Evolutionary conservation across 495 filamentous ascomycete genomes (phyloP), one percentile per base, ranked within the genome.

Genomic region (Podospora comata): DNA sequence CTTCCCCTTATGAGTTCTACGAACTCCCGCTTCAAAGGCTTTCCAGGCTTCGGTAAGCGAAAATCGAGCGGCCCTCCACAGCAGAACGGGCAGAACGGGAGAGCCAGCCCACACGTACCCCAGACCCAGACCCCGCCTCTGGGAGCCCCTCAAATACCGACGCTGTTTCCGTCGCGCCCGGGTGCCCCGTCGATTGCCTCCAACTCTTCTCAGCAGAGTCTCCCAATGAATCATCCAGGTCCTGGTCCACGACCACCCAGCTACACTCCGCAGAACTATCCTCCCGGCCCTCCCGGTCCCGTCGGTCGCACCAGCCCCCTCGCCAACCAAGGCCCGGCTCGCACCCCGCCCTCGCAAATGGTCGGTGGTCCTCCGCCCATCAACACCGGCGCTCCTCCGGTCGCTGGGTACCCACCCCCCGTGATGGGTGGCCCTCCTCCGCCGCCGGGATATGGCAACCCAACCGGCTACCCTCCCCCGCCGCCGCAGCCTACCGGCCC

Each of bases 311-410:
- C 78, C 72, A 84, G 79, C 68, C 83, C 81, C 64, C 72, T 81
- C 75, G 80, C 73, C 15, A 81, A 81, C 65, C 85, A 79, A 73
- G 79, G 78, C 65, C 82, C 75, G 62, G 68, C 78, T 56, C 81
- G 82, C 59, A 84, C 84, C 68, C 83, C 85, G 66, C 84, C 84
- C 28, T 82, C 87, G 59, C 86, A 89, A 76, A 85, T 90, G 78
- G 81, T 85, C 71, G 89, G 89, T 72, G 89, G 90, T 65, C 89
- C 89, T 68, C 87, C 89, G 66, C 86, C 91, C 66, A 86, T 92
- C 75, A 91, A 91, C 74, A 91, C 89, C 70, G 82, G 81, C 64
- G 81, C 79, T 61, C 80, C 83, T 65, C 81, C 83, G 70, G 78
- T 81, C 27, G 74, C 79, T 61, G 84, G 84, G 57, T 86, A 86